A percentile compares a stretch with the other conserved stretches of the same genome.
These are phyloP conservation scores for Acer negundo DNA, from an alignment of 345 rosid species.

Conservation along the genomic window DNA sequence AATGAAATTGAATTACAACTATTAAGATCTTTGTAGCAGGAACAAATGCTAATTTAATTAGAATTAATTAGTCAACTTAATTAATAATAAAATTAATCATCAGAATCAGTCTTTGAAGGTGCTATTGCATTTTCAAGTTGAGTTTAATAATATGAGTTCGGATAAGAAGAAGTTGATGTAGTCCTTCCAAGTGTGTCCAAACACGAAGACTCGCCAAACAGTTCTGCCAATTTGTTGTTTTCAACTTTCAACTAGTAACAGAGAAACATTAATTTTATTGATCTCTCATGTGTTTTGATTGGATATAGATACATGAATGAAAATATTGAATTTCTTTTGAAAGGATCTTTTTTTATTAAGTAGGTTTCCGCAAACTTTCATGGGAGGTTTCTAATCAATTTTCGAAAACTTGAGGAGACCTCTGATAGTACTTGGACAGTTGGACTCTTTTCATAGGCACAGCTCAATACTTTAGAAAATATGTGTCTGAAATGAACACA, in stretches of 20 bases:
- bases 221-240: background rate
- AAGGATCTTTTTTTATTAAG: no score
- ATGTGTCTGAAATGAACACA: background rate
- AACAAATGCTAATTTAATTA: background rate
- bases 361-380: no score
- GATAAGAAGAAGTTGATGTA: background rate
- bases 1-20: no score
- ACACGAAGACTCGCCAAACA: background rate
- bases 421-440: no score
- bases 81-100: background rate
- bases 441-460: no score
- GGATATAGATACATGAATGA: no score
- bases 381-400: no score
- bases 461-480: background rate
- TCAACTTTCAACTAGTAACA: background rate
- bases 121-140: background rate
- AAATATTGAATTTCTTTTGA: no score
- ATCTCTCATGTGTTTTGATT: no score
- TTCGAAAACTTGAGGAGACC: no score
- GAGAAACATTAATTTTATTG: no score
- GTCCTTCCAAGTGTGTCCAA: background rate
- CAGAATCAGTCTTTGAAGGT: background rate
- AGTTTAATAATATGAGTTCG: background rate
- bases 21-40: background rate
- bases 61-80: background rate